Percentiles rank a stretch among this genome's conserved stretches.
phyloP scores from a whole-genome alignment of 768 basidiomycete genomes.

The Candolleomyces aberdarensis region DNA sequence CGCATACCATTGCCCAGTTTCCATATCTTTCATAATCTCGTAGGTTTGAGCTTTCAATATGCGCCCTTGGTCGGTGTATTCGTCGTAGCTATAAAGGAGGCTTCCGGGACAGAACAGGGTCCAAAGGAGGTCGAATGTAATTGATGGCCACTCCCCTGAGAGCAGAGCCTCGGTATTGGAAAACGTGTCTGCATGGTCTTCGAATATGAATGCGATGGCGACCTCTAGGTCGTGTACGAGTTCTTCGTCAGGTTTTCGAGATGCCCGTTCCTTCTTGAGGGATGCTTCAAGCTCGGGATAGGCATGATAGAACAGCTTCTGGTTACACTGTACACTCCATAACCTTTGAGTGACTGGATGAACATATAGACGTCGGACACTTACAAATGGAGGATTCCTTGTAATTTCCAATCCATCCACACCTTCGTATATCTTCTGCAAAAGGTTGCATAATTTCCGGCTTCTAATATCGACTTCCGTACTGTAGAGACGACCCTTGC shows the following conservation, averaged over 20 bases:
- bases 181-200: not conserved
- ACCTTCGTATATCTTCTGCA: constrained; percentile 10
- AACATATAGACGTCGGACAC: not conserved
- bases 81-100: constrained; percentile 4
- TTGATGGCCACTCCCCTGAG: constrained; percentile 2
- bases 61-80: constrained; percentile 4
- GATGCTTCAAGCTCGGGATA: not conserved
- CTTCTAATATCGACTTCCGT: constrained; percentile 20
- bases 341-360: not conserved
- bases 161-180: not conserved
- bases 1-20: constrained; percentile 7
- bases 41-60: constrained; percentile 3
- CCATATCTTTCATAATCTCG: not conserved
- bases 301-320: not conserved
- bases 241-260: not conserved
- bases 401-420: not conserved
- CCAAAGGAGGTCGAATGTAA: constrained; percentile 30
- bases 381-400: not conserved
- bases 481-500: constrained; percentile 12
- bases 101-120: constrained; percentile 20
- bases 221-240: not conserved
- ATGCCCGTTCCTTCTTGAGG: not conserved
- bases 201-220: not conserved
- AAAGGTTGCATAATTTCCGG: constrained; percentile 11
- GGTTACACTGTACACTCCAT: not conserved